Evolutionary conservation across 2,329 filamentous ascomycete species (phyloP).

Genomic region (Diaporthe ampelina): DNA sequence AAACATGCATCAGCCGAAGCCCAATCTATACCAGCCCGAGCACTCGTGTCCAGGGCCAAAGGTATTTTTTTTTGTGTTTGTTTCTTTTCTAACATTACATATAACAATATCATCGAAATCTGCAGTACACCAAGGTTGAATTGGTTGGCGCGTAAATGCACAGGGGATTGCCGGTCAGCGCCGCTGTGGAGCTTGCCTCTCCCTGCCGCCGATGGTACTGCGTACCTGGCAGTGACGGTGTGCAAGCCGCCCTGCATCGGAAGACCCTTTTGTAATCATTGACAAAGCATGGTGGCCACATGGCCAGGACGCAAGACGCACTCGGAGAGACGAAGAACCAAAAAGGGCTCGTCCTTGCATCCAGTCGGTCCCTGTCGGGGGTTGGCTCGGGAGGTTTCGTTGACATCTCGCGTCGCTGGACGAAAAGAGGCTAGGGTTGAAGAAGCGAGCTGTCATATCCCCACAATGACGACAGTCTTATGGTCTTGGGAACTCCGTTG

Average conservation of each 20-base stretch:
- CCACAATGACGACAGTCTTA: slow-evolving; percentile 29
- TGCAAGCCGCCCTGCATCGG: not conserved
- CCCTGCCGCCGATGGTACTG: not conserved
- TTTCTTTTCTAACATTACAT: not conserved
- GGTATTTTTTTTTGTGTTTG: not conserved
- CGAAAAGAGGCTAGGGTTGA: slow-evolving; percentile 22
- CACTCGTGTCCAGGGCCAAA: not conserved
- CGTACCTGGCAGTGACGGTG: not conserved
- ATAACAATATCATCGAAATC: not conserved
- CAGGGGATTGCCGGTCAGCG: slow-evolving; percentile 1
- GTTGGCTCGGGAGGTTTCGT: slow-evolving; percentile 16
- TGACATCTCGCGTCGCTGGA: slow-evolving; percentile 30
- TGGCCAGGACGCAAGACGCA: slow-evolving; percentile 16
- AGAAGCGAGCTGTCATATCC: slow-evolving; percentile 32
- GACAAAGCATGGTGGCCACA: slow-evolving; percentile 27
- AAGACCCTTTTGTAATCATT: slow-evolving; percentile 10
- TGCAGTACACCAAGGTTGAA: not conserved
- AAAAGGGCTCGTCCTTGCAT: not conserved
- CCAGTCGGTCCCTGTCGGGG: slow-evolving; percentile 6
- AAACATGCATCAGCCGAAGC: not conserved
- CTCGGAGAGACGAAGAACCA: not conserved
- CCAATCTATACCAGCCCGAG: not conserved
- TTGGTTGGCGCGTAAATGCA: not conserved
- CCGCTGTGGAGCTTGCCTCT: not conserved
- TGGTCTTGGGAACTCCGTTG: slow-evolving; percentile 19